Base-by-base conservation (phyloP, 371 early-diverging fungal species). In the Mucor sp. region DNA sequence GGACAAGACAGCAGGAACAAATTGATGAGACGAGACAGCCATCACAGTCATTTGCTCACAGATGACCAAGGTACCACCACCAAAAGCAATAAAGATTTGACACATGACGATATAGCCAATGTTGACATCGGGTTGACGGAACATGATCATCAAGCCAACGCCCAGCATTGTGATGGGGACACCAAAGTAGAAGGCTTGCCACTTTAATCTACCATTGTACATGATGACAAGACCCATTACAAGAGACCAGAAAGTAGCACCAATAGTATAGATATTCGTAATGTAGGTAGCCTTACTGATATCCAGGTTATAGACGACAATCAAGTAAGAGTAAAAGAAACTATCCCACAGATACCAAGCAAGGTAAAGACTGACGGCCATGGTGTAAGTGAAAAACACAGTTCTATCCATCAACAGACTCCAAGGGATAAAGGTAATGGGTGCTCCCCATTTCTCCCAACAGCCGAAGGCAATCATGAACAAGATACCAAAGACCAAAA, bases 41-140 rank as follows among this genome's bases (percentile, higher is more conserved):
- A 69, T 69, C 19, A 69, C 69, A 43, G 69, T 69, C 69, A 69
- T 69, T 64, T 69, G 69, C 19, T 69, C 60, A 69, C 69, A 69
- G 55, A 69, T 69, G 55, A 69, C 69, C 32, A 69, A 64, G 9
- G 69, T 69, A 44, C 69, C 69, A 50, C 69, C 69, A 55, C 69
- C 69, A 30, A 69, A 59, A 17, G 69, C 64, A 64, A 69, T 69
- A 12, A 69, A 69, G 12, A 69, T 69, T 37, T 64, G 69, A 64
- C 69, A 69, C 69, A 69, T 69, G 21, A 63, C 58, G 53, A 69
- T 69, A 21, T 53, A 69, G 57, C 69, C 69, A 27, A 69, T 64
- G 32, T 69, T 63, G 23, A 69, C 69, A 12, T 64, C 65, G 15
- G 69, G 69, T 15, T 69, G 69, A 11, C 69, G 63, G 64, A 69